Base-by-base conservation (phyloP, 73 alveolate species). In the Blepharisma stoltei region DNA sequence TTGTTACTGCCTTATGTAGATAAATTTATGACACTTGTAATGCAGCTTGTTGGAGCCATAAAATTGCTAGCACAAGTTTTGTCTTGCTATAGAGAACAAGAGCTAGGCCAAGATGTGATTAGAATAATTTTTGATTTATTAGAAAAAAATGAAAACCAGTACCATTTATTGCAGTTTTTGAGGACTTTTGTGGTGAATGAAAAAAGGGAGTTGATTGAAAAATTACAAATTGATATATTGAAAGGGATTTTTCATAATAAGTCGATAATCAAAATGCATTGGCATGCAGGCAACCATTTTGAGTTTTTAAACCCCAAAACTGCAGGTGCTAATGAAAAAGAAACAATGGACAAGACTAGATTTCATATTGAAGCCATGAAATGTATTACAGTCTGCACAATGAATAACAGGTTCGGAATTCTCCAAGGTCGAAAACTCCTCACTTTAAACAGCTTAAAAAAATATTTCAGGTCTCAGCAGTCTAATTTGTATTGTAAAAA, bases 111-210 rank as follows among this genome's bases (percentile, higher is more conserved):
- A 25, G 41, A 32, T 32, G 45, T 60, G 1, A 60, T 60, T 38
- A 14, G 23, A 25, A 8, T 60, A 8, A 60, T 60, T 20, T 60
- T 38, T 20, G 73, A 60, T 9, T 20, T 14, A n/a, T 14, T 60
- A 18, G 45, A 60, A n/a, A 60, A 25, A 9, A n/a, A 60, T 25
- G 18, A n/a, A 8, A 14, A 60, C 5, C 46, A 60, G 23, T 60
- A 60, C 73, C 73, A 25, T 60, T 38, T 60, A 9, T 14, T 60
- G 14, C 73, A 60, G 5, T 60, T 60, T n/a, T 38, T 60, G n/a
- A 60, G 73, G 23, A 60, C 73, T 60, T 60, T 60, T 25, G 73
- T 60, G 2, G 14, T 14, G 18, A 38, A 60, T 60, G 73, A 60
- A 14, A 60, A 60, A 14, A 14, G 38, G 37, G 49, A 20, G 45